phyloP scores from a whole-genome alignment of 805 yeast species.

The Wickerhamiella australiensis region DNA sequence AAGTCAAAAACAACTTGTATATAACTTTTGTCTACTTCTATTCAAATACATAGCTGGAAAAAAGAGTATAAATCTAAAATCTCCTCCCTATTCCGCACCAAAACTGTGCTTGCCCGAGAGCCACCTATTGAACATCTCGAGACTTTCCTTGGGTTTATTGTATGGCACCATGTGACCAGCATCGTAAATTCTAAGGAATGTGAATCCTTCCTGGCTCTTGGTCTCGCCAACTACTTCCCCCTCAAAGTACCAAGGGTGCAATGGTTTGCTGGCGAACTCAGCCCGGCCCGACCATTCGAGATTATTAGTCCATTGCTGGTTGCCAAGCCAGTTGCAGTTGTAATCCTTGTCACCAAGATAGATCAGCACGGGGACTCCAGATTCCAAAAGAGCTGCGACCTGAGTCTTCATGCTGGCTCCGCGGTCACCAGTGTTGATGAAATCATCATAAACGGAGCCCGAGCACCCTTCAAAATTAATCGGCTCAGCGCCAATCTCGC shows the following conservation, averaged over 20 bases:
- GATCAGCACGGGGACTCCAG: constrained; percentile 66
- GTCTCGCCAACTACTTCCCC: constrained; percentile 51
- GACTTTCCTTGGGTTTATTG: constrained; percentile 68
- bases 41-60: too few species aligned
- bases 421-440: constrained; percentile 81
- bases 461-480: constrained; percentile 43
- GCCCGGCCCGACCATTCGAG: constrained; percentile 55
- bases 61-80: too few species aligned
- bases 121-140: constrained; percentile 83
- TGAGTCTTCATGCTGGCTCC: constrained; percentile 72
- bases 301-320: constrained; percentile 66
- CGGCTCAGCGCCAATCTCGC: constrained; percentile 67
- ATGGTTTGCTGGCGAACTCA: constrained; percentile 36
- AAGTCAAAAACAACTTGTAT: too few species aligned
- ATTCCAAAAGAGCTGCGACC: constrained; percentile 59
- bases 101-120: constrained; percentile 44
- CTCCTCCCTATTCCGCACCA: too few species aligned
- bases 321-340: constrained; percentile 95
- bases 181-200: constrained; percentile 71
- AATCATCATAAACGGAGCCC: constrained; percentile 65
- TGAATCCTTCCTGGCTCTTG: constrained; percentile 58
- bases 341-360: constrained; percentile 96
- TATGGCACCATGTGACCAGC: constrained; percentile 97
- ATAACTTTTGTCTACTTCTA: not conserved
- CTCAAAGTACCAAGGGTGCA: constrained; percentile 32